These are phyloP conservation scores for Penicillium bialowiezense DNA, from an alignment of 495 filamentous ascomycete genomes.

Conservation along the genomic window DNA sequence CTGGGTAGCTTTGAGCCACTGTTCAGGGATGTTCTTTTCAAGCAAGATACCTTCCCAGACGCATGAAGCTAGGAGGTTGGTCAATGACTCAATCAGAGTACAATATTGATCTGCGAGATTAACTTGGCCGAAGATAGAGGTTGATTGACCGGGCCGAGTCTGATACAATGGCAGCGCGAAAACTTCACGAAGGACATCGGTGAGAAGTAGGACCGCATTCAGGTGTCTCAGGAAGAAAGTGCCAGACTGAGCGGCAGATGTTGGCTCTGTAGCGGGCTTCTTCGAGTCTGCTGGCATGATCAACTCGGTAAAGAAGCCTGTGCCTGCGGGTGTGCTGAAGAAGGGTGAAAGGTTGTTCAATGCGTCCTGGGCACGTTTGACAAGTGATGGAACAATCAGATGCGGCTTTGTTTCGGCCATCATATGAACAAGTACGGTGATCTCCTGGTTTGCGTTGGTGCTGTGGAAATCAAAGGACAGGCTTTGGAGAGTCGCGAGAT, in stretches of 20 bases:
- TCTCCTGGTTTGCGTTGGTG: constrained; percentile 57
- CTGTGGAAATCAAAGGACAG: constrained; percentile 73
- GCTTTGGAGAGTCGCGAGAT: constrained; percentile 75
- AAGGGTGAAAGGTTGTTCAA: constrained; percentile 67
- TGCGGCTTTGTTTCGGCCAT: constrained; percentile 82
- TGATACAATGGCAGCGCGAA: constrained; percentile 66
- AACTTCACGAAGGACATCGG: constrained; percentile 67
- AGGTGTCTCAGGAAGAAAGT: constrained; percentile 75
- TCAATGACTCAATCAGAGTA: constrained; percentile 64
- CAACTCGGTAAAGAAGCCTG: constrained; percentile 66
- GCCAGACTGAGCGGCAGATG: constrained; percentile 49
- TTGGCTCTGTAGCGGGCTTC: constrained; percentile 14
- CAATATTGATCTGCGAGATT: constrained; percentile 80
- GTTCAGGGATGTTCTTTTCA: constrained; percentile 60
- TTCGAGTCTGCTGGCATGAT: constrained; percentile 35
- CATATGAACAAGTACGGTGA: constrained; percentile 71
- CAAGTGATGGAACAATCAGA: constrained; percentile 73
- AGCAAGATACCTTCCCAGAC: constrained; percentile 80
- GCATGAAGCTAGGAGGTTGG: constrained; percentile 71
- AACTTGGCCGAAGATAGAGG: constrained; percentile 62
- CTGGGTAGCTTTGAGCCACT: constrained; percentile 64
- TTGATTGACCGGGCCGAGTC: constrained; percentile 49
- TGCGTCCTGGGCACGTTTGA: constrained; percentile 67
- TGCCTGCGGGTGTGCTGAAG: constrained; percentile 44
- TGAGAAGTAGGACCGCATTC: constrained; percentile 68